Evolutionary conservation across 768 basidiomycete species (phyloP).

Genomic region (Tulasnella sp.): DNA sequence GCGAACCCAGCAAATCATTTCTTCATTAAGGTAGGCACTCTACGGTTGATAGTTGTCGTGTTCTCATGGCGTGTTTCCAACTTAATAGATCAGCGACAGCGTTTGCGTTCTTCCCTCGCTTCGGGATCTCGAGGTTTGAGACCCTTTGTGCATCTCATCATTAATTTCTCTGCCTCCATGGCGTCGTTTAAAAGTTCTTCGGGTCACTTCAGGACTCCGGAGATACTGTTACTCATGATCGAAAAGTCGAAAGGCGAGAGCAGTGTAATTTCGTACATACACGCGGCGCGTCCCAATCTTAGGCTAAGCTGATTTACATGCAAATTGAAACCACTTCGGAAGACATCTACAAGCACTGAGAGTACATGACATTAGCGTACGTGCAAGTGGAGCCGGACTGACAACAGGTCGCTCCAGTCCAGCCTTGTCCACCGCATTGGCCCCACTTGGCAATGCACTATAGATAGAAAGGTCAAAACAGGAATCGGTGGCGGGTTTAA

Average conservation of each 20-base stretch:
- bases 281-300: no score
- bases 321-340: no score
- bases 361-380: constrained; percentile 10
- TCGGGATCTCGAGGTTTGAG: background rate
- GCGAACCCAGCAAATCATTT: background rate
- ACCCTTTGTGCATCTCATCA: background rate
- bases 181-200: no score
- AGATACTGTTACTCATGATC: no score
- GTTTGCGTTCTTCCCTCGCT: background rate
- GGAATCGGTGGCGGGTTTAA: no score
- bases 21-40: background rate
- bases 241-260: no score
- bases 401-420: constrained; percentile 25
- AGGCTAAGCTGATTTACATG: no score
- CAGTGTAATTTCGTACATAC: no score
- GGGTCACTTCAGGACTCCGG: no score
- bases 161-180: no score
- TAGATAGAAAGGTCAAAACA: no score
- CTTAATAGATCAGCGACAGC: background rate
- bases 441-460: constrained; percentile 8
- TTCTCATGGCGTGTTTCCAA: background rate
- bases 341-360: background rate
- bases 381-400: constrained; percentile 28
- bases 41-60: background rate
- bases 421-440: constrained; percentile 28